Evolutionary conservation across 495 filamentous ascomycete species (phyloP).

Genomic region (Lepraria neglecta): DNA sequence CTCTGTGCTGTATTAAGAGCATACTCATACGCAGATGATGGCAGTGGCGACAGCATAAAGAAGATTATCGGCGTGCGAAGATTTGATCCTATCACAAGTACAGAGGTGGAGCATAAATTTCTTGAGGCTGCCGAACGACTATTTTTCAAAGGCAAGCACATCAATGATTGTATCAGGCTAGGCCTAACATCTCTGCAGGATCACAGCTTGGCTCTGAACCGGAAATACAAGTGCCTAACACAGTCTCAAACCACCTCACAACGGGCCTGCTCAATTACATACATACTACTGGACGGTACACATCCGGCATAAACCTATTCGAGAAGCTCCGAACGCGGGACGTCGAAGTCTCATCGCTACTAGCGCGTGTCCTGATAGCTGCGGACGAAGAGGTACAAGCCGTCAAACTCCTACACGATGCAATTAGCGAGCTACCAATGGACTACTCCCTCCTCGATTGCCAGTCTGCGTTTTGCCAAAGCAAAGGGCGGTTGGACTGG

Average conservation of each 20-base stretch:
- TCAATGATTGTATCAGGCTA: not conserved
- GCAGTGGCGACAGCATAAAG: slow-evolving; percentile 80
- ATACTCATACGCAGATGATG: slow-evolving; percentile 94
- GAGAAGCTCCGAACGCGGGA: slow-evolving; percentile 89
- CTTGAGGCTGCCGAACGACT: slow-evolving; percentile 89
- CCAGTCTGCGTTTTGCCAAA: slow-evolving; percentile 86
- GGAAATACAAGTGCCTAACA: slow-evolving; percentile 93
- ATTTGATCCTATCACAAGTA: slow-evolving; percentile 96
- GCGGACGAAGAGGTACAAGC: slow-evolving; percentile 96
- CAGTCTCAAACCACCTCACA: slow-evolving; percentile 92
- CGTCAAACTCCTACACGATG: slow-evolving; percentile 78
- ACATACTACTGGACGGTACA: slow-evolving; percentile 86
- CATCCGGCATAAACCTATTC: slow-evolving; percentile 95
- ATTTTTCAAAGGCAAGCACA: slow-evolving; percentile 75
- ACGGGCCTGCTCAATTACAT: slow-evolving; percentile 93
- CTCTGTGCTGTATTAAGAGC: slow-evolving; percentile 87
- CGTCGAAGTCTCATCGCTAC: slow-evolving; percentile 85
- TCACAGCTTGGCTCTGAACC: slow-evolving; percentile 96
- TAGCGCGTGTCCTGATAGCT: slow-evolving; percentile 82
- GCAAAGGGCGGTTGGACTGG: slow-evolving; percentile 78
- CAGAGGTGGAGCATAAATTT: slow-evolving; percentile 94
- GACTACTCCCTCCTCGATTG: slow-evolving; percentile 91
- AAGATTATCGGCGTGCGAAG: slow-evolving; percentile 90
- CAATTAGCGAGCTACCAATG: slow-evolving; percentile 86
- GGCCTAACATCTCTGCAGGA: slow-evolving; percentile 47